Base-by-base conservation (phyloP, 2,329 filamentous ascomycete species). In the Exophiala calicioides region DNA sequence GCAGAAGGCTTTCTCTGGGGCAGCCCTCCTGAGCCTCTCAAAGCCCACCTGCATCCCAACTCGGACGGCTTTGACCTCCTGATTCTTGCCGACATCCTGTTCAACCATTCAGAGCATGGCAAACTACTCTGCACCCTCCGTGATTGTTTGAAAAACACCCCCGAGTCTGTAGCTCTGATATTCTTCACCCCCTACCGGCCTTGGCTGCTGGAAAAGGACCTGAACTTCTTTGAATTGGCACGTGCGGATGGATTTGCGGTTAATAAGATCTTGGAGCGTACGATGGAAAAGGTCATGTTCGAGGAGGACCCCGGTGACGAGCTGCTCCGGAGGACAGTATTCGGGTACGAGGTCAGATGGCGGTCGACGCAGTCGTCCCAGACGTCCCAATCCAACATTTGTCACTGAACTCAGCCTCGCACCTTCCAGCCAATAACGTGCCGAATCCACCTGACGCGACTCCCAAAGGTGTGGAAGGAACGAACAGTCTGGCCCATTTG, bases 161-260 rank as follows among this genome's bases (percentile, higher is more conserved):
- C 65, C 3, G 71, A 72, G 2, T 80, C 84, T 37, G 77, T 76
- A 43, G 89, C 90, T 2, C 79, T 90, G 59, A 90, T 96, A 5
- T 94, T 96, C 67, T 97, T 96, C 71, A 95, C 90, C 0, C 90
- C 88, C 15, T 95, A 97, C 69, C 78, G 93, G 53, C 90, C 91
- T 1, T 96, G 90, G 90, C 73, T 96, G 62, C 76, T 86, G 60
- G 79, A 90, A 53, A 86, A 89, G 66, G 93, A 95, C 61, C 74
- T 95, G 64, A 80, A 78, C 3, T 96, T 96, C 71, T 96, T 96
- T 63, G 86, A 90, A 37, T 62, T 90, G 47, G 87, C 85, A 3
- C 74, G 80, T 49, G 78, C 80, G 40, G 76, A 74, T 37, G 90
- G 89, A 0, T 86, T 96, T 51, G 68, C 69, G 12, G 90, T 95